These are phyloP conservation scores for Heliamphora pulchella DNA, from an alignment of 179 eudicot species.

Conservation along the genomic window DNA sequence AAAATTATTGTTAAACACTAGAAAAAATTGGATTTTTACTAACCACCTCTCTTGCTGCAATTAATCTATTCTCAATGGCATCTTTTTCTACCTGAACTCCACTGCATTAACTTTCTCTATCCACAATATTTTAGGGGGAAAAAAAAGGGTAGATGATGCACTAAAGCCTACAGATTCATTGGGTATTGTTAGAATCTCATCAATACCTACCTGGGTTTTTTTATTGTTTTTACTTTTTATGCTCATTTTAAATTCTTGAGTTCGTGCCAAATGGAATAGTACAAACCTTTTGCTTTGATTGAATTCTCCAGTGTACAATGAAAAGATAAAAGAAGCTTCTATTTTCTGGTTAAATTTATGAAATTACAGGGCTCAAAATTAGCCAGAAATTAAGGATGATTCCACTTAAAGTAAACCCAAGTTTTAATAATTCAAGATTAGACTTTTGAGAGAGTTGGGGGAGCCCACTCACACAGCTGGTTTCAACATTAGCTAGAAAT, in stretches of 20 bases:
- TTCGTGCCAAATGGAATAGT: constrained; percentile 1
- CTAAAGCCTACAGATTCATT: constrained; percentile 27
- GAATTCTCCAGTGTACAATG: neutral
- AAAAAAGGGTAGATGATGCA: constrained; percentile 7
- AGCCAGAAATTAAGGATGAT: constrained; percentile 34
- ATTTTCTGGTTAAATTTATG: constrained; percentile 17
- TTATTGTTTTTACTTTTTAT: constrained; percentile 1
- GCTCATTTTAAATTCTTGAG: neutral
- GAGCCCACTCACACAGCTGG: constrained; percentile 48
- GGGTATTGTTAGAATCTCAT: constrained; percentile 42
- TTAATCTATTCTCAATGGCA: constrained; percentile 20
- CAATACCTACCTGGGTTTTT: constrained; percentile 59
- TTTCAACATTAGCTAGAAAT: constrained; percentile 30
- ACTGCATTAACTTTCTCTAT: constrained; percentile 24
- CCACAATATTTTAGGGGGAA: neutral
- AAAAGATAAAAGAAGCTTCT: constrained; percentile 41
- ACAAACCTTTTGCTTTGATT: neutral
- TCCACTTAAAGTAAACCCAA: constrained; percentile 23
- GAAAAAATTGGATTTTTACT: constrained; percentile 42
- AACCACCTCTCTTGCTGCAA: constrained; percentile 24
- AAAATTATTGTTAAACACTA: constrained; percentile 35
- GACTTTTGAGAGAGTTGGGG: constrained; percentile 22
- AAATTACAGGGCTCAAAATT: constrained; percentile 22
- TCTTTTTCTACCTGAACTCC: constrained; percentile 46
- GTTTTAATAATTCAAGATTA: constrained; percentile 28